Evolutionary conservation across 495 filamentous ascomycete species (phyloP).

Genomic region (Penicillium cinerascens): DNA sequence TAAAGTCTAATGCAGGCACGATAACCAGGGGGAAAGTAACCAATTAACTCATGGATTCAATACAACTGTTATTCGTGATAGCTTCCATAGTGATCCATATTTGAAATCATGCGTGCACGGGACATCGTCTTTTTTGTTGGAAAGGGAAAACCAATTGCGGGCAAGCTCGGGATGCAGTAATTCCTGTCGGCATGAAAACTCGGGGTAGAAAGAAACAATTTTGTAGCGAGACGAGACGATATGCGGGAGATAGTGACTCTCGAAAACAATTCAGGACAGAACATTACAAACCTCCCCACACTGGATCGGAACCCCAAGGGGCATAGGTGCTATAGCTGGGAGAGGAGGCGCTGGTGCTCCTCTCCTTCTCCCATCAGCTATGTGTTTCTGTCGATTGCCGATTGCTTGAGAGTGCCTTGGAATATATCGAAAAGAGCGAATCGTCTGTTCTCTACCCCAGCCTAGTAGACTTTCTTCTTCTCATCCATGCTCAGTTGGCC

Average conservation of each 20-base stretch:
- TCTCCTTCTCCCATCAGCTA: background rate
- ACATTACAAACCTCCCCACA: background rate
- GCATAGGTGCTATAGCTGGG: background rate
- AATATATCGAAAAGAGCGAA: slow-evolving; percentile 15
- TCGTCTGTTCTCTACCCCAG: slow-evolving; percentile 4
- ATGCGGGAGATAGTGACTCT: background rate
- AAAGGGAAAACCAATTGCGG: slow-evolving; percentile 5
- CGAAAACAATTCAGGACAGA: background rate
- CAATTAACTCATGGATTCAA: slow-evolving; percentile 9
- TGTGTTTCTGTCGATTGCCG: slow-evolving; percentile 3
- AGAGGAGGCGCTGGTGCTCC: background rate
- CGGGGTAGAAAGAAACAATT: background rate
- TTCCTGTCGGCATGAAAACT: background rate
- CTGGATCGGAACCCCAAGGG: background rate
- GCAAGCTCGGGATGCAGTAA: background rate
- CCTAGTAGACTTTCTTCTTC: slow-evolving; percentile 99
- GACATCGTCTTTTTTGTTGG: slow-evolving; percentile 12
- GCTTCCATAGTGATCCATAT: slow-evolving; percentile 13
- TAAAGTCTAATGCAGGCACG: background rate
- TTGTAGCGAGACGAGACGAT: background rate
- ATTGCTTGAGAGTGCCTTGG: slow-evolving; percentile 2
- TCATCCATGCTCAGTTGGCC: slow-evolving; percentile 97
- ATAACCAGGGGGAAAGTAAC: background rate
- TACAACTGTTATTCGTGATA: slow-evolving; percentile 25
- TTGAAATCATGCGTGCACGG: slow-evolving; percentile 17